Conservation (phyloP, 495 filamentous ascomycete species). For the Aspergillus nanangensis region DNA sequence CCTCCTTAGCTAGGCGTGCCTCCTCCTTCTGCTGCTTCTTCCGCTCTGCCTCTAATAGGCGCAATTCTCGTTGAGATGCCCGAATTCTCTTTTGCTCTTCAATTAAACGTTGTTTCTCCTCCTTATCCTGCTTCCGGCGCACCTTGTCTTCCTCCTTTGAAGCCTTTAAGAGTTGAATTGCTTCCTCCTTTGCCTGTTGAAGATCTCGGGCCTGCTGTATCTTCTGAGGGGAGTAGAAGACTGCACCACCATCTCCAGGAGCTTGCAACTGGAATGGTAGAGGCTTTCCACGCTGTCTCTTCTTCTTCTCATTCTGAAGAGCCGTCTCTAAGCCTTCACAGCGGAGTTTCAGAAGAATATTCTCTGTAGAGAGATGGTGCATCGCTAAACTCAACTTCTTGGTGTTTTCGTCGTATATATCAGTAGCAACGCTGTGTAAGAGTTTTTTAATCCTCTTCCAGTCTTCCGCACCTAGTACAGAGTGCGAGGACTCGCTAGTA, state of each 20-base stretch:
- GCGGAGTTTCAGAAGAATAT: background rate
- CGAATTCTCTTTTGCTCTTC: background rate
- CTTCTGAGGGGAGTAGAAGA: too few species aligned
- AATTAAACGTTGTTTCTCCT: background rate
- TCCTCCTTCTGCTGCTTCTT: background rate
- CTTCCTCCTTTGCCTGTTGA: background rate
- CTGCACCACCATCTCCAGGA: background rate
- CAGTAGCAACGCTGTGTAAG: background rate
- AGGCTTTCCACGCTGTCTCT: background rate
- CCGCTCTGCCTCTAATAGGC: background rate
- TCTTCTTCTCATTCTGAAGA: constrained; percentile 6
- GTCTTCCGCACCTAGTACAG: constrained; percentile 1
- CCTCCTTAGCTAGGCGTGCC: background rate
- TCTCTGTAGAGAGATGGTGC: too few species aligned
- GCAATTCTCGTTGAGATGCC: background rate
- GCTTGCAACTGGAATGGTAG: background rate
- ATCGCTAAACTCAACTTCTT: constrained; percentile 1
- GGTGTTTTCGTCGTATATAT: constrained; percentile 2
- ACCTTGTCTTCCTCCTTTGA: background rate
- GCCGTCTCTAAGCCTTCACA: background rate
- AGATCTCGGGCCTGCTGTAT: constrained; percentile 2
- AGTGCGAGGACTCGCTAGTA: background rate
- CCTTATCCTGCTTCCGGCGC: background rate
- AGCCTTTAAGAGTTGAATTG: too few species aligned
- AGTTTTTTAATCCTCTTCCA: constrained; percentile 4